phyloP scores from a whole-genome alignment of 306 rosid genomes.

The Vigna unguiculata region DNA sequence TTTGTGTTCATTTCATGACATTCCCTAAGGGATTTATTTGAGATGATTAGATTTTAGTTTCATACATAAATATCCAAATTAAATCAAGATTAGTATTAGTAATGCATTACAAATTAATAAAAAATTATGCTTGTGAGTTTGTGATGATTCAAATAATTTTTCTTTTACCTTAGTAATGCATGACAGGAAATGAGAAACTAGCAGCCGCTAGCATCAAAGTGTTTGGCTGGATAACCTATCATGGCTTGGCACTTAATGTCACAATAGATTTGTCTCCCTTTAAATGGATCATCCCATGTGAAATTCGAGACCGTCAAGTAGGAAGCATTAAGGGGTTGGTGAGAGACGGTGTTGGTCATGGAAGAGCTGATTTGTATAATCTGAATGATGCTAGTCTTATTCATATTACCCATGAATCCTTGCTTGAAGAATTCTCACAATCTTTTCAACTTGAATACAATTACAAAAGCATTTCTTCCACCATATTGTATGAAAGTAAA shows the following conservation, averaged over 20 bases:
- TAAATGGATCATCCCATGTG: too few relatives aligned
- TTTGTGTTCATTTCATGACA: neutral
- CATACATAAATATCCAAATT: neutral
- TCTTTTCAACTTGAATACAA: neutral
- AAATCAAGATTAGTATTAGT: neutral
- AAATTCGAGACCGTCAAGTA: too few relatives aligned
- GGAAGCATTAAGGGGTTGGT: too few relatives aligned
- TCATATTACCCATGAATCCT: neutral
- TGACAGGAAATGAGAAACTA: slow-evolving; percentile 77
- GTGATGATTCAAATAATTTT: neutral
- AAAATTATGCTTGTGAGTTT: slow-evolving; percentile 5
- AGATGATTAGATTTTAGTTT: slow-evolving; percentile 1
- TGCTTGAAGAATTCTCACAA: slow-evolving; percentile 17
- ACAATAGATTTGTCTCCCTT: slow-evolving; percentile 72
- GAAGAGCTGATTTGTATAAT: neutral
- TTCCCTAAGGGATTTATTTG: neutral
- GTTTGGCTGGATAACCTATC: slow-evolving; percentile 73
- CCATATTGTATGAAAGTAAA: too few relatives aligned
- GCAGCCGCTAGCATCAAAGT: slow-evolving; percentile 76
- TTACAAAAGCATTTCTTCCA: neutral
- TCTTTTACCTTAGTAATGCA: slow-evolving; percentile 17
- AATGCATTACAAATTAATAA: too few relatives aligned
- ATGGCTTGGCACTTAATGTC: slow-evolving; percentile 80
- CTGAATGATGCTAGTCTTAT: neutral
- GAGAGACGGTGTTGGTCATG: too few relatives aligned